Conservation (phyloP, 2,329 filamentous ascomycete species). For the Pseudogymnoascus sp. region DNA sequence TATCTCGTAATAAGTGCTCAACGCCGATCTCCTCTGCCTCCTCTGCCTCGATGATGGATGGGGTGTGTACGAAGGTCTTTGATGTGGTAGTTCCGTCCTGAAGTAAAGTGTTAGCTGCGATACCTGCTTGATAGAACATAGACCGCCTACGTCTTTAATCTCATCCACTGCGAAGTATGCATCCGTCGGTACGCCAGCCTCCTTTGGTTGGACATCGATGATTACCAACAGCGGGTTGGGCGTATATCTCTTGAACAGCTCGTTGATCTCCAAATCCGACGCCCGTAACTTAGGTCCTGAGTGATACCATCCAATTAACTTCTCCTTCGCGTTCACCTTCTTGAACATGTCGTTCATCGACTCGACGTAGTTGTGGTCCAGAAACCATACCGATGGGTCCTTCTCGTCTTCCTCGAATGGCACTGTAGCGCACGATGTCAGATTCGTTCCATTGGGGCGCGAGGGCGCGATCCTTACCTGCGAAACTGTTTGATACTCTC, state of each 20-base stretch:
- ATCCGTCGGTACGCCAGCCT: conserved; percentile 94
- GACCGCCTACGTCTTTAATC: conserved; percentile 82
- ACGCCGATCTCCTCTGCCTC: conserved; percentile 99
- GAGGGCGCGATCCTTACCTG: conserved; percentile 52
- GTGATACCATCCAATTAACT: conserved; percentile 99
- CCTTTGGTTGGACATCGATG: conserved; percentile 96
- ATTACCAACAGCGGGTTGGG: conserved; percentile 94
- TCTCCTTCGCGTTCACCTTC: conserved; percentile 97
- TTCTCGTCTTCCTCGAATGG: conserved; percentile 99
- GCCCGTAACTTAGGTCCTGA: conserved; percentile 93
- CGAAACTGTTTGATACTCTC: conserved; percentile 97
- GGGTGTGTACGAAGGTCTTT: conserved; percentile 97
- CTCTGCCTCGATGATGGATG: conserved; percentile 96
- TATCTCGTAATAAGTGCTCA: conserved; percentile 94
- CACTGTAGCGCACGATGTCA: conserved; percentile 46
- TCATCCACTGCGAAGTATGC: conserved; percentile 99
- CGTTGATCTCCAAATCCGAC: conserved; percentile 97
- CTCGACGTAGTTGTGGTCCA: conserved; percentile 99
- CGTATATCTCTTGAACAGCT: conserved; percentile 98
- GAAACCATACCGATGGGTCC: conserved; percentile 96
- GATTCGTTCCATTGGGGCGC: conserved; percentile 5
- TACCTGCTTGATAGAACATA: not conserved
- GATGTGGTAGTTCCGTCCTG: conserved; percentile 95
- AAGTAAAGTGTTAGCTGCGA: conserved; percentile 12
- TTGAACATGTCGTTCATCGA: conserved; percentile 99